Percentiles rank a stretch among this genome's conserved stretches.
These are phyloP conservation scores for Barnettozyma californica DNA, from an alignment of 805 yeast species.

Conservation along the genomic window DNA sequence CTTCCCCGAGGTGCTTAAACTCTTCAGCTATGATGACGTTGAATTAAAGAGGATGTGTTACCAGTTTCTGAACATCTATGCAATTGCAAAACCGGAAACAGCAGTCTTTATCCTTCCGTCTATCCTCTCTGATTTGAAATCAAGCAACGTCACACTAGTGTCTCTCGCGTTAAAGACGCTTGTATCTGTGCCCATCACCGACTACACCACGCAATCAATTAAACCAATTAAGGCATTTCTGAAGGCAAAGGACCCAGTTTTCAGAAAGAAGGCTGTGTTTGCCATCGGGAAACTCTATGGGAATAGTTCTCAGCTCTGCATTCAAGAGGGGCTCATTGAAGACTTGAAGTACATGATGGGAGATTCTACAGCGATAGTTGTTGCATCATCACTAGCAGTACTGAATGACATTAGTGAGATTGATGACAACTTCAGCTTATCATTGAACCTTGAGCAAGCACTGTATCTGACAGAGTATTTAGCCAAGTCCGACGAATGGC, in stretches of 20 bases:
- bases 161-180: slow-evolving; percentile 62
- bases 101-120: slow-evolving; percentile 52
- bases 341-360: slow-evolving; percentile 47
- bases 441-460: slow-evolving; percentile 47
- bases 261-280: slow-evolving; percentile 66
- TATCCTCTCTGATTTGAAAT: slow-evolving; percentile 47
- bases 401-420: slow-evolving; percentile 59
- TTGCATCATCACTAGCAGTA: slow-evolving; percentile 67
- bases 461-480: slow-evolving; percentile 33
- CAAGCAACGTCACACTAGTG: slow-evolving; percentile 42
- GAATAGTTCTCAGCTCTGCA: slow-evolving; percentile 42
- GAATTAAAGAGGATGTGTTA: slow-evolving; percentile 71
- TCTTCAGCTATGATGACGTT: slow-evolving; percentile 54
- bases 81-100: slow-evolving; percentile 49
- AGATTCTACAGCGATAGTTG: slow-evolving; percentile 56
- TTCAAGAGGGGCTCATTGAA: slow-evolving; percentile 38
- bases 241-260: slow-evolving; percentile 47
- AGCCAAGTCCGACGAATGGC: slow-evolving; percentile 47
- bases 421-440: slow-evolving; percentile 42
- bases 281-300: slow-evolving; percentile 65
- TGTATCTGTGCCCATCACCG: slow-evolving; percentile 50
- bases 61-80: slow-evolving; percentile 58
- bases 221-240: slow-evolving; percentile 32
- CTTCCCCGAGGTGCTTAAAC: slow-evolving; percentile 54
- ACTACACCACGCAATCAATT: slow-evolving; percentile 44